Percentiles rank a stretch among this genome's conserved stretches.
Evolutionary conservation across 176 grass and related monocot genomes (phyloP).

Genomic region (Saccharum spontaneum): DNA sequence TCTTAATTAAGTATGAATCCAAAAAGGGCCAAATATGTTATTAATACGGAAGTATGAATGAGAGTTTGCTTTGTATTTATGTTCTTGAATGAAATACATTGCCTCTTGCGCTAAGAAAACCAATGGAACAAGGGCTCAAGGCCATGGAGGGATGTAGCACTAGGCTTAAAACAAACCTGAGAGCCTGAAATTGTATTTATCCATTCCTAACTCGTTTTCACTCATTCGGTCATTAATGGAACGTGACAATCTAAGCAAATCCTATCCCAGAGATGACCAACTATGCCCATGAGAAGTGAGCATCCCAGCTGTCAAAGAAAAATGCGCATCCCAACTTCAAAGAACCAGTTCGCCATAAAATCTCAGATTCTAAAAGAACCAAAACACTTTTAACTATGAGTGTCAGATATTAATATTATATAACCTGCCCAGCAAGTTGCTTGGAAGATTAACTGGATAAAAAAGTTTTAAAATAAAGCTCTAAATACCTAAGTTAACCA

Average conservation of each 20-base stretch:
- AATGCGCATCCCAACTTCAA: neutral
- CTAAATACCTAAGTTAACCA: neutral
- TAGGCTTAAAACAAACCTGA: slow-evolving; percentile 10
- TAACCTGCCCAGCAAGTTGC: neutral
- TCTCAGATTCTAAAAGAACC: neutral
- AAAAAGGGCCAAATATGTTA: neutral
- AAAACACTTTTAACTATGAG: neutral
- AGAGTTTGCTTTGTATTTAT: neutral
- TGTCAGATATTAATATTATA: neutral
- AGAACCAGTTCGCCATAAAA: neutral
- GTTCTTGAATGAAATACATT: neutral
- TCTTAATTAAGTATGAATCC: neutral
- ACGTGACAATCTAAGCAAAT: neutral
- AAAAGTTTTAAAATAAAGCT: neutral
- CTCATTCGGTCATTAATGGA: slow-evolving; percentile 14
- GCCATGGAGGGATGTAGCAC: neutral
- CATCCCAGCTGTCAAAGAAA: neutral
- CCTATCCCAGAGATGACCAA: neutral
- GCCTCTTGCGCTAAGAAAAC: neutral
- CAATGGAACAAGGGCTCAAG: neutral
- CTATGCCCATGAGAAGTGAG: neutral
- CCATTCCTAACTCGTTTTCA: neutral
- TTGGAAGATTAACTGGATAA: neutral
- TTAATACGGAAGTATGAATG: neutral
- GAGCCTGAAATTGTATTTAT: slow-evolving; percentile 1